These are phyloP conservation scores for Grosmannia huntii DNA, from an alignment of 2,329 filamentous ascomycete genomes.

Conservation along the genomic window DNA sequence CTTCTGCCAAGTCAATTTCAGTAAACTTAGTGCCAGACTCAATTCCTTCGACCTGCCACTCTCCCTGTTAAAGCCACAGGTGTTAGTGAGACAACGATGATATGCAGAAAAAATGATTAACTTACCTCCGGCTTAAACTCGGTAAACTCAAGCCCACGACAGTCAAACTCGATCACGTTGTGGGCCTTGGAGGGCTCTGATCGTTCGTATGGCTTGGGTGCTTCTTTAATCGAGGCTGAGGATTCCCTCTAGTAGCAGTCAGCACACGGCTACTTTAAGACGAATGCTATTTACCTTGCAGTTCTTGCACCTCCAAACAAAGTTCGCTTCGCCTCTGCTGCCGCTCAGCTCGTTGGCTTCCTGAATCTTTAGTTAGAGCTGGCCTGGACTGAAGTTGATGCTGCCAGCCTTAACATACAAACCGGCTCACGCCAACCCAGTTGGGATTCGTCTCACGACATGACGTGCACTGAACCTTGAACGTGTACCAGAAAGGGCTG, in stretches of 20 bases:
- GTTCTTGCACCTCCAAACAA: conserved; percentile 98
- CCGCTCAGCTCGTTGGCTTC: conserved; percentile 85
- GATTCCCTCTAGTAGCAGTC: conserved; percentile 53
- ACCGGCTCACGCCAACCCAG: conserved; percentile 72
- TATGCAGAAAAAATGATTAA: neutral
- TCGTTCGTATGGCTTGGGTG: conserved; percentile 59
- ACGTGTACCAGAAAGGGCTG: conserved; percentile 88
- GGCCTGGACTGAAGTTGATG: neutral
- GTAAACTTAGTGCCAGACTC: conserved; percentile 76
- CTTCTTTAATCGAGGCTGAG: conserved; percentile 68
- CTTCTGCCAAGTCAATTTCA: conserved; percentile 70
- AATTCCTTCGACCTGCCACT: conserved; percentile 73
- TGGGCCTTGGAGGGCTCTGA: conserved; percentile 59
- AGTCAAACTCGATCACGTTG: conserved; percentile 84
- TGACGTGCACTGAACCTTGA: conserved; percentile 97
- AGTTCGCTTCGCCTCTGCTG: conserved; percentile 91
- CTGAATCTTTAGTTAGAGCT: conserved; percentile 27
- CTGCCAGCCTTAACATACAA: conserved; percentile 44
- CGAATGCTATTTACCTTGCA: conserved; percentile 58
- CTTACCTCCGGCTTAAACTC: conserved; percentile 79
- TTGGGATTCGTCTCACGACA: conserved; percentile 87
- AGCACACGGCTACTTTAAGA: neutral
- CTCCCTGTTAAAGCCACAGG: conserved; percentile 43
- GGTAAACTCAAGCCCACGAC: conserved; percentile 80
- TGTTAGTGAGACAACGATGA: neutral